Base-by-base conservation (phyloP, 1,284 basidiomycete species). In the Melampsora americana region DNA sequence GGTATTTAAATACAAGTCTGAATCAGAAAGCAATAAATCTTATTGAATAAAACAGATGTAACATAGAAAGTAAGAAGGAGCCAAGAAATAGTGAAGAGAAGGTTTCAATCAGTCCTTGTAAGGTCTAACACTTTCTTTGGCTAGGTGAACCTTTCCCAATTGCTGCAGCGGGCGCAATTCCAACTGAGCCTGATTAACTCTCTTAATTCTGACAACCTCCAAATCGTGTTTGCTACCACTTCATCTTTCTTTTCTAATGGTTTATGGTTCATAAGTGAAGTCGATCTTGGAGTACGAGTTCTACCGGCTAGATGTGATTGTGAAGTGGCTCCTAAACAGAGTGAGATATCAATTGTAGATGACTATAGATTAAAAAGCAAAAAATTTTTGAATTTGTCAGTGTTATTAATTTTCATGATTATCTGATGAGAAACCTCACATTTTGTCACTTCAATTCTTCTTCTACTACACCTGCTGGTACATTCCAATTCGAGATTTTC, bases 231-330 rank as follows among this genome's bases (percentile, higher is more conserved):
- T 9, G 95, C 95, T 1, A 99, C 95, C 0, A 96, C 87, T 83
- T 99, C 96, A 81, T 99, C 95, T 85, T 99, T 99, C 85, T 96
- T 97, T 78, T 98, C 95, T 46, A 99, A 86, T 14, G 87, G 86
- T 53, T 84, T 83, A 48, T 77, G 74, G 50, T 77, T 69, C 30
- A 46, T 69, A 18, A 56, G 48, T 32, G 48, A 62, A 39, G 59
- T 69, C n/a, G 66, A 69, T 46, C 74, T 23, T 18, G 79, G 79
- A 77, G 82, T 82, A 59, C 83, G 81, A 5, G 93, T 95, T 66
- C 92, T 88, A 62, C 85, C 84, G 0, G 93, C 93, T 56, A 90
- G 86, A 80, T 90, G 90, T 76, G 93, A 90, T 62, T 87, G 86
- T 61, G 88, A 87, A 30, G 95, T 93, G 23, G 95, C 94, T 30